phyloP scores from a whole-genome alignment of 495 filamentous ascomycete genomes.

The Bryoglossum gracile region DNA sequence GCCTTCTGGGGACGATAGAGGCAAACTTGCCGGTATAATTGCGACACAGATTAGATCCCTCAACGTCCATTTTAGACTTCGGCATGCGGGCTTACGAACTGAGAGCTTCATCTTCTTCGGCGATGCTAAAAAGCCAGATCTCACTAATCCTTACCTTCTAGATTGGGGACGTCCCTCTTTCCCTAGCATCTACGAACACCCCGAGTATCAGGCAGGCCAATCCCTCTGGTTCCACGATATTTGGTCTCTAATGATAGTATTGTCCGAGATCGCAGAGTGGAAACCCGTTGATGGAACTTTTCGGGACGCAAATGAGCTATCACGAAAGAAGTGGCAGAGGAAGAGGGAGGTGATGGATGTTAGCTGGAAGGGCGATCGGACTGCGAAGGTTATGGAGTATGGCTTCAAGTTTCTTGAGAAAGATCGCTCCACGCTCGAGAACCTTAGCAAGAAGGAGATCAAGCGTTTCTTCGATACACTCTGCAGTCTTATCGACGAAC shows the following conservation, averaged over 20 bases:
- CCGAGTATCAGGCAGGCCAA: neutral
- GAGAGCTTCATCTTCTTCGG: slow-evolving; percentile 2
- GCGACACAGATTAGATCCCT: slow-evolving; percentile 5
- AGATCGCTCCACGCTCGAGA: neutral
- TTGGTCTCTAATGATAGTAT: neutral
- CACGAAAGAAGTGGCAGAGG: neutral
- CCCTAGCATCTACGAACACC: neutral
- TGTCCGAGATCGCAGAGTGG: neutral
- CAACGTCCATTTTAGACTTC: slow-evolving; percentile 1
- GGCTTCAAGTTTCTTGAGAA: neutral
- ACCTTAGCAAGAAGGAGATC: neutral
- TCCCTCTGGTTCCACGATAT: neutral
- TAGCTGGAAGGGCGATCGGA: neutral
- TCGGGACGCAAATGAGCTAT: neutral
- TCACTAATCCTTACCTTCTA: neutral
- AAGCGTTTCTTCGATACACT: neutral
- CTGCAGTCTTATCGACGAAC: neutral
- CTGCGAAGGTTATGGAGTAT: neutral
- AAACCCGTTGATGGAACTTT: neutral
- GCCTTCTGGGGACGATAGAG: slow-evolving; percentile 1
- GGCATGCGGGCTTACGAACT: neutral
- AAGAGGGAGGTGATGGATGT: neutral
- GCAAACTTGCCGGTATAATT: neutral
- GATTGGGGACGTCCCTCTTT: neutral
- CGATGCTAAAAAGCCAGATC: slow-evolving; percentile 9